A percentile compares a stretch with the other conserved stretches of the same genome.
Evolutionary conservation across 306 rosid genomes (phyloP).

Genomic region (Ormosia semicastrata): DNA sequence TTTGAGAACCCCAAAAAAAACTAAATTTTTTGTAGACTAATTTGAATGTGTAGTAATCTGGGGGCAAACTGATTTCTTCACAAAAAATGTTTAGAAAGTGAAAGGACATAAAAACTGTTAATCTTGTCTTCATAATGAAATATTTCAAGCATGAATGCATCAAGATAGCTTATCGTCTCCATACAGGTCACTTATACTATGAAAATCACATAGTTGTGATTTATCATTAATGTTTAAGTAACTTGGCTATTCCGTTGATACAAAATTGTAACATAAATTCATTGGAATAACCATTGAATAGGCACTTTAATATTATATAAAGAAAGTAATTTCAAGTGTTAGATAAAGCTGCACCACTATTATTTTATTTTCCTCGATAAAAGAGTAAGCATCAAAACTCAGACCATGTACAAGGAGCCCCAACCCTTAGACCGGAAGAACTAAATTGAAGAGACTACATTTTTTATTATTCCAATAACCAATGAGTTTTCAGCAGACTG

Average conservation of each 20-base stretch:
- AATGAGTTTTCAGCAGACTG: background rate
- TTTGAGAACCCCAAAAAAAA: background rate
- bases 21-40: background rate
- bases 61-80: background rate
- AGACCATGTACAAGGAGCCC: background rate
- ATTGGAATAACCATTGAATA: background rate
- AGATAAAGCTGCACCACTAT: background rate
- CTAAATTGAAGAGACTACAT: background rate
- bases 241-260: background rate
- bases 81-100: background rate
- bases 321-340: background rate
- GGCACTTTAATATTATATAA: background rate
- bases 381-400: background rate
- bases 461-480: background rate
- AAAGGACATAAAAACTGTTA: background rate
- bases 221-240: background rate
- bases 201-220: background rate
- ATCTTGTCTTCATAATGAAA: background rate
- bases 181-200: background rate
- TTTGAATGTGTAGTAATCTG: background rate
- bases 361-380: background rate
- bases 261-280: background rate
- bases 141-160: background rate
- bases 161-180: background rate
- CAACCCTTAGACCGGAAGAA: background rate